Evolutionary conservation across 768 basidiomycete genomes (phyloP).

Genomic region (Cystobasidium tubakii): DNA sequence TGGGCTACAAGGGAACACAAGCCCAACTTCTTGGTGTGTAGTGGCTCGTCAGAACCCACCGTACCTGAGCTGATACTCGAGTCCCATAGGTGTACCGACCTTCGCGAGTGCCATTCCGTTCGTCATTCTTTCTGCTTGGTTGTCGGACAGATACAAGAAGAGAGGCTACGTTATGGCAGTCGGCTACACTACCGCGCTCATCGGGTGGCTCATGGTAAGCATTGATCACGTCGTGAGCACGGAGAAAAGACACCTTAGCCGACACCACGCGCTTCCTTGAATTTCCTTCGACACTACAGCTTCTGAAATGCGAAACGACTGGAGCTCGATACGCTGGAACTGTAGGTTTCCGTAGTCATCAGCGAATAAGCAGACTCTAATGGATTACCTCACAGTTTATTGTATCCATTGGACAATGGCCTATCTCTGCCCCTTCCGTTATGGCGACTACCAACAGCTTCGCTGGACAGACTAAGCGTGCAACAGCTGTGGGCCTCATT

Average conservation of each 20-base stretch:
- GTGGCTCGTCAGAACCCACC: too few species aligned
- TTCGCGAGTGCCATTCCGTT: background rate
- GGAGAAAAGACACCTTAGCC: too few species aligned
- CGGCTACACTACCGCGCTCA: conserved; percentile 1
- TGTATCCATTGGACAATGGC: conserved; percentile 8
- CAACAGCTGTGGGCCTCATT: background rate
- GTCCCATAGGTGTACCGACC: background rate
- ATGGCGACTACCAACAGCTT: conserved; percentile 4
- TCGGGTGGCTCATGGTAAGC: conserved; percentile 8
- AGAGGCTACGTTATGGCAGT: background rate
- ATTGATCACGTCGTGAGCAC: background rate
- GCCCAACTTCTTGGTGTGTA: conserved; percentile 2
- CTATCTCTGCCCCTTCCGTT: conserved; percentile 8
- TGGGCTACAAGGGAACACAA: conserved; percentile 17
- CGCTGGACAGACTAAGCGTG: conserved; percentile 10
- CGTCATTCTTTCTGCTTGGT: background rate
- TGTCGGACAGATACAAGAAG: conserved; percentile 12
- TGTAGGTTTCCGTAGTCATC: background rate
- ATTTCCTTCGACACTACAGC: background rate
- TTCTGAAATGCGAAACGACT: background rate
- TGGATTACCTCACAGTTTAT: background rate
- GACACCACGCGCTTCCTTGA: too few species aligned
- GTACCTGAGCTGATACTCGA: too few species aligned
- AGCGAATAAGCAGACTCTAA: background rate
- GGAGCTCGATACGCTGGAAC: conserved; percentile 19